Percentiles rank a stretch among this genome's conserved stretches.
Conservation (phyloP, 495 filamentous ascomycete genomes). For the Letharia lupina region DNA sequence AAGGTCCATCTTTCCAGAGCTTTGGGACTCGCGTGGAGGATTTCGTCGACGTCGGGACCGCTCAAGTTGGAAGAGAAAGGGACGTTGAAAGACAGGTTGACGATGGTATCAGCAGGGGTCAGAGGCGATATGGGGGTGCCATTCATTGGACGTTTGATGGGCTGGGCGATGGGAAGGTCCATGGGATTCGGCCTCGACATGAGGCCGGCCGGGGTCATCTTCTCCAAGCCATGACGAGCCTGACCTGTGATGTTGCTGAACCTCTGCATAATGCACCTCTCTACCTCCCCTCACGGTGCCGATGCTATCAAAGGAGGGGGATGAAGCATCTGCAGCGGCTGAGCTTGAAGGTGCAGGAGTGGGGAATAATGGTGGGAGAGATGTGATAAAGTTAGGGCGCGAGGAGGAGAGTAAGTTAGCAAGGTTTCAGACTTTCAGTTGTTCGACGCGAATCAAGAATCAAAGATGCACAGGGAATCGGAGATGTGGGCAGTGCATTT, state of each 20-base stretch:
- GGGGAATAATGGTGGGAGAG: slow-evolving; percentile 11
- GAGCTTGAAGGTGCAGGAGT: slow-evolving; percentile 5
- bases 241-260: slow-evolving; percentile 73
- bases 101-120: slow-evolving; percentile 56
- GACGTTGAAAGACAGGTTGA: slow-evolving; percentile 85
- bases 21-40: slow-evolving; percentile 75
- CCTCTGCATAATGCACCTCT: slow-evolving; percentile 69
- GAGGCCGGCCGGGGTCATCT: slow-evolving; percentile 75
- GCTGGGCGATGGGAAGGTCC: slow-evolving; percentile 59
- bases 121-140: slow-evolving; percentile 56
- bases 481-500: slow-evolving; percentile 13
- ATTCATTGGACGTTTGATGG: slow-evolving; percentile 58
- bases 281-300: slow-evolving; percentile 15
- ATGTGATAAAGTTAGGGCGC: slow-evolving; percentile 21
- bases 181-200: slow-evolving; percentile 59
- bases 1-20: slow-evolving; percentile 87
- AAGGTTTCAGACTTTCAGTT: slow-evolving; percentile 1
- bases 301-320: slow-evolving; percentile 8
- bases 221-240: slow-evolving; percentile 86
- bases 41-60: slow-evolving; percentile 84
- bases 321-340: slow-evolving; percentile 20
- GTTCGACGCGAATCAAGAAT: slow-evolving; percentile 15
- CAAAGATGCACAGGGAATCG: not conserved
- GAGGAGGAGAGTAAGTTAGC: not conserved
- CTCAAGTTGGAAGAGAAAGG: slow-evolving; percentile 86